Evolutionary conservation across 306 rosid genomes (phyloP), one percentile per base, ranked within the genome.

Genomic region (Mucuna pruriens): DNA sequence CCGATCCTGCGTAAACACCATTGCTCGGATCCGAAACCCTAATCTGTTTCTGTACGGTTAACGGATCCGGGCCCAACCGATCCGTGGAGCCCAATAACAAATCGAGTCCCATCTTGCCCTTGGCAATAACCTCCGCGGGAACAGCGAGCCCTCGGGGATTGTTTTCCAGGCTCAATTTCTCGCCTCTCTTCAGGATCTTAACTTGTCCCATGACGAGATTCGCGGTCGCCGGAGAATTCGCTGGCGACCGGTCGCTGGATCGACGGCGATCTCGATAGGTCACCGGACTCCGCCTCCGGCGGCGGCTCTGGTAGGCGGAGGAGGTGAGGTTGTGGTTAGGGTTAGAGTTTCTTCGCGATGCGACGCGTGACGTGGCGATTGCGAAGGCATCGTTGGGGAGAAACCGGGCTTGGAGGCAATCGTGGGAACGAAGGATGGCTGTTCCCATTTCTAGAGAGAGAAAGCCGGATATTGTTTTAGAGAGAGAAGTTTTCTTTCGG

Each of bases 171-270:
- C 25, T 66, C 87, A 87, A 85, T 38, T 45, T 49, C 82, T 90
- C 97, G 12, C 97, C 95, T 36, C 98, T 89, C 87, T 86, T 91
- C n/a, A 94, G 91, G 80, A 94, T 94, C 89, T 86, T 90, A 31
- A 91, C 94, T 54, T 92, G 84, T 12, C 94, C 97, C 90, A 87
- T 85, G 25, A 87, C 89, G 66, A 91, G 76, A 3, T 70, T 87
- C 36, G 38, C 33, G 2, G 82, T 46, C 2, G 76, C 64, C 1
- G 87, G 74, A 25, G 36, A 8, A 40, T 79, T 88, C 39, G 70
- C 75, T 39, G 70, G 83, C 77, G 87, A 67, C 25, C 80, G 65
- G 25, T 77, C 83, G 2, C 31, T 8, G 2, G 7, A 42, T 6
- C 85, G 74, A 16, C 71, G 83, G 67, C 79, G 79, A 9, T 23